A percentile compares a stretch with the other conserved stretches of the same genome.
Evolutionary conservation across 2,329 filamentous ascomycete genomes (phyloP).

Genomic region (Leptographium wingfieldii): DNA sequence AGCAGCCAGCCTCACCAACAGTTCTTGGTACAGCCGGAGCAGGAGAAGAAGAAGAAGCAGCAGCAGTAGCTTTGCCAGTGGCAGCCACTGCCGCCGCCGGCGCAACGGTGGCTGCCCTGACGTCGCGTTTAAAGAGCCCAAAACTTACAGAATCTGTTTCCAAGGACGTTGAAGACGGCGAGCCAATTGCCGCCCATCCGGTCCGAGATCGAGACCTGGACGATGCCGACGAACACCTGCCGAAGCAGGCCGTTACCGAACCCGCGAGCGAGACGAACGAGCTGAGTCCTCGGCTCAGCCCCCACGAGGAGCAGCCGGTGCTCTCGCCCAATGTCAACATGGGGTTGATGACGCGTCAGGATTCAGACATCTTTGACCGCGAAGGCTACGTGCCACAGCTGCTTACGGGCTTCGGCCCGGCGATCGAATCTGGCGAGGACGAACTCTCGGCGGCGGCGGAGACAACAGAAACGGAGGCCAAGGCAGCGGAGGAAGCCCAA

Average conservation of each 20-base stretch:
- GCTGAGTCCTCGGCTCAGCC: too few species aligned
- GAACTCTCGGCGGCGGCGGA: not conserved
- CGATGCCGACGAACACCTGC: not conserved
- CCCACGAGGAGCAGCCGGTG: not conserved
- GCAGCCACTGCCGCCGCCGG: not conserved
- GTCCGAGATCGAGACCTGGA: not conserved
- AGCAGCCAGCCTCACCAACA: constrained; percentile 1
- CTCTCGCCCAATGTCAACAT: constrained; percentile 10
- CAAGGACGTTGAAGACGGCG: constrained; percentile 1
- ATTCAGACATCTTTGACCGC: constrained; percentile 15
- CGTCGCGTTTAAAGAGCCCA: not conserved
- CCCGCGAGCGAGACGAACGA: constrained; percentile 6
- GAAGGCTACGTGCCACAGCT: constrained; percentile 21
- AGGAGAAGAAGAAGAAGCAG: not conserved
- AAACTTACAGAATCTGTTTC: constrained; percentile 6
- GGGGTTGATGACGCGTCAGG: constrained; percentile 16
- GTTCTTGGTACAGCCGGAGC: constrained; percentile 1
- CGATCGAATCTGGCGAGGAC: constrained; percentile 8
- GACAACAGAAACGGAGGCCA: constrained; percentile 2
- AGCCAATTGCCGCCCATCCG: not conserved
- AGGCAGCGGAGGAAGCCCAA: not conserved
- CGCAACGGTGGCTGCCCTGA: not conserved
- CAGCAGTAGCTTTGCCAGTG: not conserved
- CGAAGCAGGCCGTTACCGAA: not conserved
- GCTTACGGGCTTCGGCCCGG: constrained; percentile 15